Conservation (phyloP, 2,329 filamentous ascomycete genomes). For the Verticillium zaregamsianum region DNA sequence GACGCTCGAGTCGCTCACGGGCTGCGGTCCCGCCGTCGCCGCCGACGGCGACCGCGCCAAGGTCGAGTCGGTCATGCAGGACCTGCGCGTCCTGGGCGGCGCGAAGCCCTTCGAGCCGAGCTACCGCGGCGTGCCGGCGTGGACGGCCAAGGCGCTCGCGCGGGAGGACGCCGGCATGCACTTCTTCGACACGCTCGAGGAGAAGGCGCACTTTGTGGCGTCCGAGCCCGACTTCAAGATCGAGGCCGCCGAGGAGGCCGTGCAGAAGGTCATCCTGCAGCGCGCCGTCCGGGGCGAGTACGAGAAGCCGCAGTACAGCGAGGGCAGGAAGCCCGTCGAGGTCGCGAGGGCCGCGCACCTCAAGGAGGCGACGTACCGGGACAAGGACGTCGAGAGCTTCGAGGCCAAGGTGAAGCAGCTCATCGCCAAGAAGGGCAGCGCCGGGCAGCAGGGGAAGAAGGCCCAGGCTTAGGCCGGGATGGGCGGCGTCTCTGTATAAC, state of each 20-base stretch:
- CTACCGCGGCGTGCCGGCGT: slow-evolving; percentile 18
- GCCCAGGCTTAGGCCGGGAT: slow-evolving; percentile 13
- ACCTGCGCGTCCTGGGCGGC: slow-evolving; percentile 28
- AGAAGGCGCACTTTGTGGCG: slow-evolving; percentile 12
- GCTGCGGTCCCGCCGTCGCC: slow-evolving; percentile 29
- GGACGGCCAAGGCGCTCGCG: slow-evolving; percentile 16
- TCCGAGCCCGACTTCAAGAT: slow-evolving; percentile 22
- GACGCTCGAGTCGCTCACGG: slow-evolving; percentile 25
- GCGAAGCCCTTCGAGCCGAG: slow-evolving; percentile 14
- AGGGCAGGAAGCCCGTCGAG: slow-evolving; percentile 22
- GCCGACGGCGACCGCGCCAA: slow-evolving; percentile 20
- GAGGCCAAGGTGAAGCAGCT: slow-evolving; percentile 33
- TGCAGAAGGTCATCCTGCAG: slow-evolving; percentile 27
- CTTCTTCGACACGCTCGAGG: slow-evolving; percentile 9
- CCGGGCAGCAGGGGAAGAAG: slow-evolving; percentile 1
- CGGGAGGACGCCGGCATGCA: slow-evolving; percentile 13
- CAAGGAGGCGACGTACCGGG: slow-evolving; percentile 30
- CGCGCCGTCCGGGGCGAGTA: slow-evolving; percentile 30
- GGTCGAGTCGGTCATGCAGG: slow-evolving; percentile 25
- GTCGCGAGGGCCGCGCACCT: slow-evolving; percentile 31
- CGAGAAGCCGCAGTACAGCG: slow-evolving; percentile 27
- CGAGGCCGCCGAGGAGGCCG: slow-evolving; percentile 25
- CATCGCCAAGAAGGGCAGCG: slow-evolving; percentile 15
- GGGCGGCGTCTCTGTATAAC: slow-evolving; percentile 1
- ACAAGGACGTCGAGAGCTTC: slow-evolving; percentile 29